Evolutionary conservation across 345 rosid species (phyloP).

Genomic region (Hibiscus trionum): DNA sequence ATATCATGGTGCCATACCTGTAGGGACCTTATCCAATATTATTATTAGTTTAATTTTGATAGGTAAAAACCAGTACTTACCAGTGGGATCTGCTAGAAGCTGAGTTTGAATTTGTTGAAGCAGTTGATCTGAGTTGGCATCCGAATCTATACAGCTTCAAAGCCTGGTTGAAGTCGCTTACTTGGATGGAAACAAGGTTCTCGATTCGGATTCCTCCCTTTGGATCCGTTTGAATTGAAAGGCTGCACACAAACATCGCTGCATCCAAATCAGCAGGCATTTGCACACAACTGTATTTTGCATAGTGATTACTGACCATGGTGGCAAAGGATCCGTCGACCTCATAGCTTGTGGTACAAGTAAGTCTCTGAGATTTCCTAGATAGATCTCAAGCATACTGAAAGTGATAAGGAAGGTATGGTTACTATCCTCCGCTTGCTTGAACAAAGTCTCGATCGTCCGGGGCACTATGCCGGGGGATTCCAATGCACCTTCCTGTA

Average conservation of each 20-base stretch:
- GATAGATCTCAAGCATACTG: slow-evolving; percentile 84
- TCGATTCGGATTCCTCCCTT: slow-evolving; percentile 56
- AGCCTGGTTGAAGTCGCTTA: slow-evolving; percentile 54
- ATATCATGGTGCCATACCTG: too few species aligned
- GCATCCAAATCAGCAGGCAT: not conserved
- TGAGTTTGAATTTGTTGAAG: slow-evolving; percentile 61
- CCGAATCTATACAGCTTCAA: slow-evolving; percentile 61
- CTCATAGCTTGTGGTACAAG: slow-evolving; percentile 48
- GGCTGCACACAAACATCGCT: slow-evolving; percentile 37
- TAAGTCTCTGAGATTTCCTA: slow-evolving; percentile 75
- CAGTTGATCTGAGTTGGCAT: slow-evolving; percentile 70
- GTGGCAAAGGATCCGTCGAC: slow-evolving; percentile 44
- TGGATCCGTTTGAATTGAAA: slow-evolving; percentile 49
- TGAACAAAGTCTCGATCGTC: slow-evolving; percentile 46
- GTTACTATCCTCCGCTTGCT: slow-evolving; percentile 50
- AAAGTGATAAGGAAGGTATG: slow-evolving; percentile 42
- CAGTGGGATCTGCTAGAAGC: slow-evolving; percentile 81
- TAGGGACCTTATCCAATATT: too few species aligned
- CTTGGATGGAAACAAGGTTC: slow-evolving; percentile 51
- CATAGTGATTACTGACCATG: slow-evolving; percentile 37
- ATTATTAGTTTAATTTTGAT: not conserved
- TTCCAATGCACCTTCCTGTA: slow-evolving; percentile 61
- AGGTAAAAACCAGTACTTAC: slow-evolving; percentile 30
- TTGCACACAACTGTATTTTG: not conserved
- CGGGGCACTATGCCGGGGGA: slow-evolving; percentile 63